Conservation (phyloP, 495 filamentous ascomycete species). For the Tricharina praecox region DNA sequence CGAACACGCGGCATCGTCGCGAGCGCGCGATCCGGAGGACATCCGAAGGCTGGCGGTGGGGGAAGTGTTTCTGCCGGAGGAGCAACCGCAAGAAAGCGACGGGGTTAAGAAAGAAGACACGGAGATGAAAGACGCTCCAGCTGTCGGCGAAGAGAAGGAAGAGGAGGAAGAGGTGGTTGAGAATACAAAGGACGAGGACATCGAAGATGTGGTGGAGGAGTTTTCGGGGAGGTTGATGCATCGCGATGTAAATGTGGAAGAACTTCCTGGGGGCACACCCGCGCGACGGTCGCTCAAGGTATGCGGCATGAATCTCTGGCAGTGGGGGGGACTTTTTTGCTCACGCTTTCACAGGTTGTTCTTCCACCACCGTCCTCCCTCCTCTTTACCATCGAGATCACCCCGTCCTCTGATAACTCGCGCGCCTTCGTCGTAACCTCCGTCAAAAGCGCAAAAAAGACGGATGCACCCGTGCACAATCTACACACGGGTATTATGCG, state of each 20-base stretch:
- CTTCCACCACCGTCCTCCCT: slow-evolving; percentile 16
- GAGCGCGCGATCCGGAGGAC: slow-evolving; percentile 5
- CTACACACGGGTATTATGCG: slow-evolving; percentile 19
- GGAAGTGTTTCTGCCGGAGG: slow-evolving; percentile 21
- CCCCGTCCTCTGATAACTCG: slow-evolving; percentile 9
- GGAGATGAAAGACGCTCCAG: slow-evolving; percentile 8
- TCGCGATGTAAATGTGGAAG: slow-evolving; percentile 1
- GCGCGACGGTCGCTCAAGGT: not conserved
- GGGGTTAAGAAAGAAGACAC: slow-evolving; percentile 3
- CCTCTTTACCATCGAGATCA: slow-evolving; percentile 21
- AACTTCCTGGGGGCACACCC: not conserved
- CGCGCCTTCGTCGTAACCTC: slow-evolving; percentile 24
- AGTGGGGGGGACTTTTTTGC: not conserved
- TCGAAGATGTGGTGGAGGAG: slow-evolving; percentile 18
- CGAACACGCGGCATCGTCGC: slow-evolving; percentile 13
- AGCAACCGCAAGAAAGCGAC: slow-evolving; percentile 5
- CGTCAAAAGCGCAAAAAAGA: slow-evolving; percentile 15
- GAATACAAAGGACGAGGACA: slow-evolving; percentile 11
- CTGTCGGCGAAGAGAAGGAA: slow-evolving; percentile 7
- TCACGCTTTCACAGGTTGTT: slow-evolving; percentile 9
- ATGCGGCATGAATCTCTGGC: not conserved
- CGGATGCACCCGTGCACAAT: slow-evolving; percentile 13
- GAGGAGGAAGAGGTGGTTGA: slow-evolving; percentile 14
- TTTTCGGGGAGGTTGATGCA: slow-evolving; percentile 10
- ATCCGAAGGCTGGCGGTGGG: slow-evolving; percentile 14